Conservation (phyloP, 2,329 filamentous ascomycete species). For the Ophiostoma novo-ulmi region DNA sequence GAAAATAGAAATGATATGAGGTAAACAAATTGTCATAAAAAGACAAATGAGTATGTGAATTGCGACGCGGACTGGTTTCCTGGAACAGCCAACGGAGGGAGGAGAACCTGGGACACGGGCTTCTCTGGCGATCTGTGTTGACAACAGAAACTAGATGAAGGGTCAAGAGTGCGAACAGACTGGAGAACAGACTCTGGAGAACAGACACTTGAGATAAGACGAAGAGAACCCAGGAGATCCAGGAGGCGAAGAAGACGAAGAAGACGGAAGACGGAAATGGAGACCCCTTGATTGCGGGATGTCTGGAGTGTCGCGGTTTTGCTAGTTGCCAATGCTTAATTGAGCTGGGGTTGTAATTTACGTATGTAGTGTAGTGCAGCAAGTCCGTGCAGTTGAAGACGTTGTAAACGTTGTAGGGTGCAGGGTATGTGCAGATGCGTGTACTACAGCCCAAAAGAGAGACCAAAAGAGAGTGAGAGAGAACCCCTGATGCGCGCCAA, state of each 20-base stretch:
- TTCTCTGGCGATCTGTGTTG: conserved; percentile 1
- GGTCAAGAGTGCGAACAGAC: background rate
- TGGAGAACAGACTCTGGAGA: background rate
- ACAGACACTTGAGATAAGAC: conserved; percentile 2
- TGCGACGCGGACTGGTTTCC: conserved; percentile 2
- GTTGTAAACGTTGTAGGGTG: background rate
- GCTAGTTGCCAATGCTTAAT: background rate
- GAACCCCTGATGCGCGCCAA: conserved; percentile 7
- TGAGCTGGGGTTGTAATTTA: background rate
- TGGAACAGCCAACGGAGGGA: background rate
- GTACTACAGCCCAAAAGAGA: background rate
- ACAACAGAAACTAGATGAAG: background rate
- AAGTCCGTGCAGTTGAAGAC: background rate
- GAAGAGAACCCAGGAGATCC: background rate
- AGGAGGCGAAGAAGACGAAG: background rate
- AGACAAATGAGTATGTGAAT: background rate
- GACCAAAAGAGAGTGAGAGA: background rate
- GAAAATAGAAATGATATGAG: background rate
- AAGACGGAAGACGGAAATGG: background rate
- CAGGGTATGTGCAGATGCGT: background rate
- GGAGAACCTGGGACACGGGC: conserved; percentile 6
- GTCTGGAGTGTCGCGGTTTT: background rate
- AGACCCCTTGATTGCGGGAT: conserved; percentile 9
- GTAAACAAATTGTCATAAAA: background rate
- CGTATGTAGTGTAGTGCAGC: background rate